Evolutionary conservation across 768 basidiomycete genomes (phyloP).

Genomic region (Suillus lakei): DNA sequence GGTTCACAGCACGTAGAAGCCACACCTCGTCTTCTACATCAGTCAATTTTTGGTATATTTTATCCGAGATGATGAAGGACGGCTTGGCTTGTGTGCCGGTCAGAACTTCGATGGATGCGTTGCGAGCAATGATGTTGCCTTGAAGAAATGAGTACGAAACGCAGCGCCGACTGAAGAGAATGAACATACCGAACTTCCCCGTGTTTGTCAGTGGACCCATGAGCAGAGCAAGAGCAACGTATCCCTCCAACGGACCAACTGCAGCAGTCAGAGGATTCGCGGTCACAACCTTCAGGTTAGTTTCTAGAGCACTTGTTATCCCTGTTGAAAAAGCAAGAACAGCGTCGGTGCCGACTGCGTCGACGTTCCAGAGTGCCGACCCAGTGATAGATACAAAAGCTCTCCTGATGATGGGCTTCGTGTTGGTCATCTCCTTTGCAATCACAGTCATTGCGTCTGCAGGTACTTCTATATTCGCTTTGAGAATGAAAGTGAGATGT

Average conservation of each 20-base stretch:
- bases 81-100: conserved; percentile 63
- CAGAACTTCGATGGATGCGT: conserved; percentile 53
- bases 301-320: conserved; percentile 68
- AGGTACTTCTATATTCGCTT: conserved; percentile 44
- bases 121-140: conserved; percentile 55
- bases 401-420: conserved; percentile 64
- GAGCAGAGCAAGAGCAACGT: conserved; percentile 71
- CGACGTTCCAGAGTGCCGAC: conserved; percentile 55
- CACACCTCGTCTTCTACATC: conserved; percentile 70
- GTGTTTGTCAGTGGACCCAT: conserved; percentile 62
- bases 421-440: conserved; percentile 70
- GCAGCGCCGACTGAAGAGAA: conserved; percentile 14
- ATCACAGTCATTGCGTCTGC: conserved; percentile 53
- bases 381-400: conserved; percentile 71
- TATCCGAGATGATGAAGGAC: conserved; percentile 88
- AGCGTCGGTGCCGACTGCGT: conserved; percentile 43
- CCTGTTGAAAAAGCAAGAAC: conserved; percentile 57
- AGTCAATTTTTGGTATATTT: conserved; percentile 76
- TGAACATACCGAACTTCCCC: conserved; percentile 56
- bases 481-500: conserved; percentile 65
- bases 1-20: conserved; percentile 71
- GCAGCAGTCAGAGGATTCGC: conserved; percentile 61
- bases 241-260: conserved; percentile 83
- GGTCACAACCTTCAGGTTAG: conserved; percentile 66
- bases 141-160: conserved; percentile 14